Conservation (phyloP, 176 grass and related monocot species). For the Avena eriantha region DNA sequence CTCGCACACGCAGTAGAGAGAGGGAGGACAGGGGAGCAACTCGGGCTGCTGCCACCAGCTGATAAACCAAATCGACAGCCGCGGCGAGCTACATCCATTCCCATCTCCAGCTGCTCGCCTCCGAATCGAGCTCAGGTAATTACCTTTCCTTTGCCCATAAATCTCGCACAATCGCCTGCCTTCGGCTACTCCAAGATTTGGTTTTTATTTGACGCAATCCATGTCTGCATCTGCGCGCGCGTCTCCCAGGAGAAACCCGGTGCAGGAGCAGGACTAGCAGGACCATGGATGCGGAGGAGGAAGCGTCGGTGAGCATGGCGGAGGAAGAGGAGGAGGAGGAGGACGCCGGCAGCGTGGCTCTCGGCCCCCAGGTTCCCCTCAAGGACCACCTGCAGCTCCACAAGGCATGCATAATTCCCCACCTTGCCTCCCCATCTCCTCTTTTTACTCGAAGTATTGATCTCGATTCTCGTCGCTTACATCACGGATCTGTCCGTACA, state of each 20-base stretch:
- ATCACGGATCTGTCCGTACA: neutral
- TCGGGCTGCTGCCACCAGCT: neutral
- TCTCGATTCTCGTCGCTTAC: neutral
- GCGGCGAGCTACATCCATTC: neutral
- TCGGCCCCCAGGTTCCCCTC: conserved; percentile 54
- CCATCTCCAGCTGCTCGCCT: neutral
- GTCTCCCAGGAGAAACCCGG: neutral
- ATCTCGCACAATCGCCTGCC: neutral
- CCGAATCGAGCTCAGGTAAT: neutral
- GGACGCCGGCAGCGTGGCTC: conserved; percentile 14
- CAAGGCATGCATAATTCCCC: conserved; percentile 9
- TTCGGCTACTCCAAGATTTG: neutral
- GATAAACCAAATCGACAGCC: neutral
- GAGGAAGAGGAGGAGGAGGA: neutral
- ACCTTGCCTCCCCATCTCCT: neutral
- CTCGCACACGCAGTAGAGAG: neutral
- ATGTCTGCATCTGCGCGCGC: neutral
- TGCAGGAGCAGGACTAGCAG: neutral
- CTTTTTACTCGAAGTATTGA: neutral
- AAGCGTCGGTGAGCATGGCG: conserved; percentile 37
- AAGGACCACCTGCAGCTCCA: conserved; percentile 46
- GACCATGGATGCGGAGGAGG: neutral
- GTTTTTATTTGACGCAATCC: neutral
- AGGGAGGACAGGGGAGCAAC: neutral
- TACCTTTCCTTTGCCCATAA: neutral